phyloP scores from a whole-genome alignment of 176 grass and related monocot genomes.

The Tillandsia fasciculata region DNA sequence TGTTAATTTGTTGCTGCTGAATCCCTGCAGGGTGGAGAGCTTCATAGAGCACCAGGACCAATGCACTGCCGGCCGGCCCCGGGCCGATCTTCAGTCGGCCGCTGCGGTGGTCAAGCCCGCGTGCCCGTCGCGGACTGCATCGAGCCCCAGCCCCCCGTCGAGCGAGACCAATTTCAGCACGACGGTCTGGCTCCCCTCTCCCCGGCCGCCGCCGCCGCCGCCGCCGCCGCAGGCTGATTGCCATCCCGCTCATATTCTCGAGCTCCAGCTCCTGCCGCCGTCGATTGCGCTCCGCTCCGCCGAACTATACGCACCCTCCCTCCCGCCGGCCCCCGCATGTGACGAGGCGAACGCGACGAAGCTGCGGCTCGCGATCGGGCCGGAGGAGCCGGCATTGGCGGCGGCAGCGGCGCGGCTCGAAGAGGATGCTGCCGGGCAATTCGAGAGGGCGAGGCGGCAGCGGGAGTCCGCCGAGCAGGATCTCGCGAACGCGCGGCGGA shows the following conservation, averaged over 20 bases:
- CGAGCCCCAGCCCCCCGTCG: constrained; percentile 19
- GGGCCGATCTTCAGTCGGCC: neutral
- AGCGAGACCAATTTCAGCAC: constrained; percentile 13
- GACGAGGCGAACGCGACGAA: constrained; percentile 1
- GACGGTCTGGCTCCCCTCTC: constrained; percentile 1
- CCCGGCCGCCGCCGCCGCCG: neutral
- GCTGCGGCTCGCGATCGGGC: constrained; percentile 12
- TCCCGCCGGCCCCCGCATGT: neutral
- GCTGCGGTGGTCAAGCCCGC: neutral
- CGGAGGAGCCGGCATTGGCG: neutral
- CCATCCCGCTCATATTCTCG: neutral
- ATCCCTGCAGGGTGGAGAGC: constrained; percentile 15
- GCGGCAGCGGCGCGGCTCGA: neutral
- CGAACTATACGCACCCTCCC: neutral
- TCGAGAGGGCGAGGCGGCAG: constrained; percentile 6
- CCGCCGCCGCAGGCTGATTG: neutral
- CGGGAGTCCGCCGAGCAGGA: constrained; percentile 18
- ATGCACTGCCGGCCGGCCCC: constrained; percentile 8
- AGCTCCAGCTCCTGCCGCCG: constrained; percentile 22
- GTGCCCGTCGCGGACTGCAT: constrained; percentile 22
- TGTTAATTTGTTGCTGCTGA: neutral
- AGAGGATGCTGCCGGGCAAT: constrained; percentile 2
- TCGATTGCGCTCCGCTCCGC: neutral
- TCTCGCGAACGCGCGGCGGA: constrained; percentile 10
- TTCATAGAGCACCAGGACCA: constrained; percentile 27